phyloP scores from a whole-genome alignment of 2,329 filamentous ascomycete species.

The Trichoderma aggressivum region DNA sequence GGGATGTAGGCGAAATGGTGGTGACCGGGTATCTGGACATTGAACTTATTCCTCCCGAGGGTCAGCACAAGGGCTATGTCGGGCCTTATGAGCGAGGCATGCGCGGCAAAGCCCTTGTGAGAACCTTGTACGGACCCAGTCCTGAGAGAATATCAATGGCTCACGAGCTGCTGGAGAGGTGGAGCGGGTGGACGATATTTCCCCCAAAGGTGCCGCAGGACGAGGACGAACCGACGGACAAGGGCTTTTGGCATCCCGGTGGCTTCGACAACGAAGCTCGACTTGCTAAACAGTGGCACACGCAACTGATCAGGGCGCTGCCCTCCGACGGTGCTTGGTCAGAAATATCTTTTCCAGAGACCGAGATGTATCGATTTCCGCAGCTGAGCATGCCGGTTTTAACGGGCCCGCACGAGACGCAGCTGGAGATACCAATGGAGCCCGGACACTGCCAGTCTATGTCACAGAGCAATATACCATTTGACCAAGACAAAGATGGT shows the following conservation, averaged over 20 bases:
- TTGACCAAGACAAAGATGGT: conserved; percentile 26
- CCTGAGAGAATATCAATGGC: conserved; percentile 34
- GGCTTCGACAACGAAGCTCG: conserved; percentile 34
- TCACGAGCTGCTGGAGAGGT: conserved; percentile 40
- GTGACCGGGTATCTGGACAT: conserved; percentile 31
- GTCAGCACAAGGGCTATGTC: conserved; percentile 33
- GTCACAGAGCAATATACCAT: conserved; percentile 31
- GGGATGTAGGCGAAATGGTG: conserved; percentile 20
- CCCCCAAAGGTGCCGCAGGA: conserved; percentile 34
- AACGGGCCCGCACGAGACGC: conserved; percentile 31
- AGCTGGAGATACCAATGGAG: conserved; percentile 31
- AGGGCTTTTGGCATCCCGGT: conserved; percentile 40
- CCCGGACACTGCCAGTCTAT: conserved; percentile 28
- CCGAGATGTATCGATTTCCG: conserved; percentile 29
- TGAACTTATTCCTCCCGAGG: conserved; percentile 34
- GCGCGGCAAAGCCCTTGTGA: conserved; percentile 34
- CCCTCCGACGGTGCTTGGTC: conserved; percentile 18
- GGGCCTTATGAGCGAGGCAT: conserved; percentile 36
- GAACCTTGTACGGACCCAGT: conserved; percentile 43
- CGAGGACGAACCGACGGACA: conserved; percentile 29
- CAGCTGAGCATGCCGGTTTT: conserved; percentile 32
- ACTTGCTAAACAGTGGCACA: conserved; percentile 32
- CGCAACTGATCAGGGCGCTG: conserved; percentile 23
- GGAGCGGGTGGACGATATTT: conserved; percentile 39
- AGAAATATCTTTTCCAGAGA: conserved; percentile 28